Conservation (phyloP, 345 rosid species). For the Turritis glabra region DNA sequence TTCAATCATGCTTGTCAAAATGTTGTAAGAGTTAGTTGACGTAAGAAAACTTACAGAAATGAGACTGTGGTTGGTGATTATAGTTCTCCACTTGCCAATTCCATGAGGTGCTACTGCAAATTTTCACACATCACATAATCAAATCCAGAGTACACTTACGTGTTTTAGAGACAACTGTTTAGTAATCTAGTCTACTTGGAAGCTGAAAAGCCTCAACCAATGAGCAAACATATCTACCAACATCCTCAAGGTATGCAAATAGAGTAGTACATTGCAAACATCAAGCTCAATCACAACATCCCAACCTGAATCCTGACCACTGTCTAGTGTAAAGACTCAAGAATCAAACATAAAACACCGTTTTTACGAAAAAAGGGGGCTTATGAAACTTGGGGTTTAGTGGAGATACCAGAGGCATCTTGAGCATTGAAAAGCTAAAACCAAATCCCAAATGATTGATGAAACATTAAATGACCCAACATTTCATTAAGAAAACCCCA, state of each 20-base stretch:
- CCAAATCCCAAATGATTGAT: not conserved
- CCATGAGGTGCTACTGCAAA: slow-evolving; percentile 35
- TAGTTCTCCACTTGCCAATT: slow-evolving; percentile 32
- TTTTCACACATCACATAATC: not conserved
- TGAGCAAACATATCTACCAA: not conserved
- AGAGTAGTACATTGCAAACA: not conserved
- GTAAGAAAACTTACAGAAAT: slow-evolving; percentile 25
- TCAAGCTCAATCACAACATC: slow-evolving; percentile 7
- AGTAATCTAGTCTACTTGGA: not conserved
- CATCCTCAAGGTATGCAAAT: slow-evolving; percentile 9
- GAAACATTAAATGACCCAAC: slow-evolving; percentile 3
- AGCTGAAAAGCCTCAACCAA: not conserved
- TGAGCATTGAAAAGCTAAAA: not conserved
- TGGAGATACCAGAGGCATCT: not conserved
- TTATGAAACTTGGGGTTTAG: not conserved
- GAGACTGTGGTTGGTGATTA: slow-evolving; percentile 26
- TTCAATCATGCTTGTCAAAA: not conserved
- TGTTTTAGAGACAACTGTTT: not conserved
- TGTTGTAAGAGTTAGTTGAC: not conserved
- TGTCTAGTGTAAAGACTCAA: not conserved
- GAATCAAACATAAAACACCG: not conserved
- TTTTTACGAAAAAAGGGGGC: not conserved
- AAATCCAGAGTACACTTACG: slow-evolving; percentile 6
- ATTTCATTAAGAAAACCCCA: slow-evolving; percentile 2
- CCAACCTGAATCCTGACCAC: not conserved